Evolutionary conservation across 2,329 filamentous ascomycete genomes (phyloP).

Genomic region (Apiospora rasikravindrae): DNA sequence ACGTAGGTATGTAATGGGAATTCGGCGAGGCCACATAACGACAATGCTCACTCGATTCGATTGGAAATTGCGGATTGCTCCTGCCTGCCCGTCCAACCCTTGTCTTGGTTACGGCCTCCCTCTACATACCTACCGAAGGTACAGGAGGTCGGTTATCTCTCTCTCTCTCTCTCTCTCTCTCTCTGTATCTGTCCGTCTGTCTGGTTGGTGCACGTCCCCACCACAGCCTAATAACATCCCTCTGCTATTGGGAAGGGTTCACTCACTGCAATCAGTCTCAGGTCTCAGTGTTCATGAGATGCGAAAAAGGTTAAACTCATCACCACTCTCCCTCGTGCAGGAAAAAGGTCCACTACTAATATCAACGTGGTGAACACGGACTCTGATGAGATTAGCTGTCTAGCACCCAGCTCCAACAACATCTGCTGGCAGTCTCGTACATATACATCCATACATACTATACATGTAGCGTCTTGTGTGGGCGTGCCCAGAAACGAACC

Average conservation of each 20-base stretch:
- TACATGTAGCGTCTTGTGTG: background rate
- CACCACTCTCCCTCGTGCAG: conserved; percentile 12
- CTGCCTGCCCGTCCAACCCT: background rate
- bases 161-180: background rate
- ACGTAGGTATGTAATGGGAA: background rate
- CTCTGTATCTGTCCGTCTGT: too few relatives aligned
- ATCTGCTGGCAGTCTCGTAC: background rate
- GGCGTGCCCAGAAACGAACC: background rate
- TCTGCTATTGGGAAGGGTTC: background rate
- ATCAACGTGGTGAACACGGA: conserved; percentile 7
- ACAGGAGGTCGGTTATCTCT: background rate
- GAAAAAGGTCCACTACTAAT: conserved; percentile 8
- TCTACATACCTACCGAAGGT: background rate
- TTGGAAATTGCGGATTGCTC: conserved; percentile 15
- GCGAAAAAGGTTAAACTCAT: conserved; percentile 13
- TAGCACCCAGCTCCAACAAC: background rate
- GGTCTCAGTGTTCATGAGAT: background rate
- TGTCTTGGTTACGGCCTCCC: background rate
- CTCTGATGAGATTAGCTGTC: conserved; percentile 6
- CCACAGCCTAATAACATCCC: background rate
- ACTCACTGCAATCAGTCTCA: conserved; percentile 4
- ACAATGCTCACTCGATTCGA: background rate
- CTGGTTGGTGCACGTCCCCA: background rate
- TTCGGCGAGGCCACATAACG: background rate
- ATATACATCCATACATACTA: too few relatives aligned